These are phyloP conservation scores for Trichoderma hamatum DNA, from an alignment of 2,329 filamentous ascomycete genomes.

Conservation along the genomic window DNA sequence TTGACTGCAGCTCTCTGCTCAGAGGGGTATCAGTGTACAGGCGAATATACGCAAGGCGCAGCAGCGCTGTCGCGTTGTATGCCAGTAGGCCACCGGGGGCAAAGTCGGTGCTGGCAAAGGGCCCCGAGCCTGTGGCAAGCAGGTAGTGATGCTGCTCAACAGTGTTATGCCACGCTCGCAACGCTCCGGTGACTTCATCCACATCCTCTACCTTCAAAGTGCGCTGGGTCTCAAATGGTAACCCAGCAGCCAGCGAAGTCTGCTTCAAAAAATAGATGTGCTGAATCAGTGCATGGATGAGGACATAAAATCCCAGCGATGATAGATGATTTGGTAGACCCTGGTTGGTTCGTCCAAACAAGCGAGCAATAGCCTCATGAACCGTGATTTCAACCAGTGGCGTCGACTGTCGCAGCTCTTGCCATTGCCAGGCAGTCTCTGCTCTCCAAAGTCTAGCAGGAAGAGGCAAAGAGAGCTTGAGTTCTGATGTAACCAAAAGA, in stretches of 20 bases:
- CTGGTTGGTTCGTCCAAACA: constrained; percentile 56
- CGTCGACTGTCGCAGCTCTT: constrained; percentile 57
- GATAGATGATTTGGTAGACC: constrained; percentile 55
- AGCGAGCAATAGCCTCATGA: constrained; percentile 58
- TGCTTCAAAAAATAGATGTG: constrained; percentile 72
- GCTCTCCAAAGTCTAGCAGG: constrained; percentile 61
- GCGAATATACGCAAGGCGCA: constrained; percentile 65
- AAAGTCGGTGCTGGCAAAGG: constrained; percentile 52
- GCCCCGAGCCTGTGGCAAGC: constrained; percentile 52
- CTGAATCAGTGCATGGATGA: constrained; percentile 73
- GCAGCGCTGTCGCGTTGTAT: constrained; percentile 65
- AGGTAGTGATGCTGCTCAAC: constrained; percentile 60
- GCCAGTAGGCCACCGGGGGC: constrained; percentile 63
- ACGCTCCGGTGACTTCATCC: constrained; percentile 57
- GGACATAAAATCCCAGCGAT: constrained; percentile 68
- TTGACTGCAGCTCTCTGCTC: constrained; percentile 64
- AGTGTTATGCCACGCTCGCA: constrained; percentile 60
- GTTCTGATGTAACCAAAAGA: constrained; percentile 59
- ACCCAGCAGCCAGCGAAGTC: constrained; percentile 55
- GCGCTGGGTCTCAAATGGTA: constrained; percentile 54
- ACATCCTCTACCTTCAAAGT: constrained; percentile 58
- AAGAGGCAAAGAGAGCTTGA: constrained; percentile 59
- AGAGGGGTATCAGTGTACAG: constrained; percentile 67
- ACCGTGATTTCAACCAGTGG: constrained; percentile 56
- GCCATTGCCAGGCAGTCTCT: constrained; percentile 62